Evolutionary conservation across 306 rosid genomes (phyloP).

Genomic region (Malus sieversii): DNA sequence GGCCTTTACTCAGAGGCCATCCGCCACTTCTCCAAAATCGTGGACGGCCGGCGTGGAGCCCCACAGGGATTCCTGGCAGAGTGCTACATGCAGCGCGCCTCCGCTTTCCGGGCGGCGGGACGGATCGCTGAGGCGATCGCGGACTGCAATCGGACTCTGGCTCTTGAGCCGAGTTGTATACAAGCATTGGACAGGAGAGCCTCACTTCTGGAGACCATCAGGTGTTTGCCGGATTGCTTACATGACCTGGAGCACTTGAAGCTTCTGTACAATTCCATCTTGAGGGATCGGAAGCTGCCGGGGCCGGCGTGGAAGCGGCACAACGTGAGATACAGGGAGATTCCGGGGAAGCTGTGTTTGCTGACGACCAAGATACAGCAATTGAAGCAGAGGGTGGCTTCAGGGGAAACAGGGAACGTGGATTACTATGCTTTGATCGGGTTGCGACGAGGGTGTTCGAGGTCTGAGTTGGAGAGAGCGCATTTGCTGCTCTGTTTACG

Average conservation of each 20-base stretch:
- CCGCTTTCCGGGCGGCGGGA: constrained; percentile 55
- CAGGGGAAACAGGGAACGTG: constrained; percentile 58
- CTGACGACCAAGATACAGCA: constrained; percentile 56
- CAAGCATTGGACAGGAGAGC: constrained; percentile 89
- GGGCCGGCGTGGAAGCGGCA: constrained; percentile 96
- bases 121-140: constrained; percentile 84
- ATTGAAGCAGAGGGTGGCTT: constrained; percentile 60
- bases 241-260: constrained; percentile 89
- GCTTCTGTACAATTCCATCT: constrained; percentile 74
- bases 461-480: constrained; percentile 83
- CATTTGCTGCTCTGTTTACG: constrained; percentile 55
- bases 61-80: constrained; percentile 90
- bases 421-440: constrained; percentile 81
- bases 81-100: constrained; percentile 77
- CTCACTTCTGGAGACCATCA: constrained; percentile 57
- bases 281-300: constrained; percentile 73
- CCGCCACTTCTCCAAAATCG: constrained; percentile 81
- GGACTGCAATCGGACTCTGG: constrained; percentile 78
- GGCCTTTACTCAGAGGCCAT: constrained; percentile 82
- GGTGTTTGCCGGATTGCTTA: constrained; percentile 77
- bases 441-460: constrained; percentile 75
- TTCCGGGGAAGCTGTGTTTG: constrained; percentile 70
- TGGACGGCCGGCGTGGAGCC: constrained; percentile 87
- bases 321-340: constrained; percentile 67
- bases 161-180: constrained; percentile 69